Base-by-base conservation (phyloP, 2,329 filamentous ascomycete species). In the Colletotrichum sp. region DNA sequence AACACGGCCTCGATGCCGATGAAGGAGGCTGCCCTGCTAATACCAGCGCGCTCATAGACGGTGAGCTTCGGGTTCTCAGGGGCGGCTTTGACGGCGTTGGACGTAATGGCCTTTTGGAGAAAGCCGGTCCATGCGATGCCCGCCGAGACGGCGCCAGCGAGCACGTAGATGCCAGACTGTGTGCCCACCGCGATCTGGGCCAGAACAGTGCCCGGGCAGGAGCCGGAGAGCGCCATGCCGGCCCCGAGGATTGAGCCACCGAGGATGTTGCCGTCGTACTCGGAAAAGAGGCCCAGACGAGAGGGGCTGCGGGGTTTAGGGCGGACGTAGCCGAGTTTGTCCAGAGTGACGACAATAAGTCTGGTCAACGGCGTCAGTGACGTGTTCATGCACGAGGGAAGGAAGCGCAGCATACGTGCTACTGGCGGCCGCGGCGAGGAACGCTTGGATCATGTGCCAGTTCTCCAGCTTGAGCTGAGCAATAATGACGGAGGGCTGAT, bases 381-480 rank as follows among this genome's bases (percentile, higher is more conserved):
- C 60, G 16, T 52, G 59, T 36, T 60, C 30, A 60, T 18, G 26
- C 26, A 30, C 3, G 21, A n/a, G 18, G 12, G 28, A 34, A 59
- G 18, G 24, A 39, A 21, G 21, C 61, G 32, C 43, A 59, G 85
- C 91, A 82, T 87, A 93, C 90, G 90, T 89, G 83, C 91, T 93
- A 78, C 86, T 88, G 30, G 90, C 92, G 12, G 91, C 91, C 5
- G 92, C 93, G 2, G 90, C 87, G 6, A 94, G 83, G 79, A 94
- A 94, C 12, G 88, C 87, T 82, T 93, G 89, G 34, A 93, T 81
- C 92, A 94, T 94, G 81, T 92, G 91, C 83, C 90, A 93, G 80
- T 93, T 89, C 64, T 88, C 83, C 61, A 93, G 85, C 28, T 85
- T 87, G 84, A 94, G 88, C 84, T 94, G 93, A 10, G 86, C 84